A percentile compares a stretch with the other conserved stretches of the same genome.
Evolutionary conservation across 2,329 filamentous ascomycete genomes (phyloP).

Genomic region (Alternaria sp.): DNA sequence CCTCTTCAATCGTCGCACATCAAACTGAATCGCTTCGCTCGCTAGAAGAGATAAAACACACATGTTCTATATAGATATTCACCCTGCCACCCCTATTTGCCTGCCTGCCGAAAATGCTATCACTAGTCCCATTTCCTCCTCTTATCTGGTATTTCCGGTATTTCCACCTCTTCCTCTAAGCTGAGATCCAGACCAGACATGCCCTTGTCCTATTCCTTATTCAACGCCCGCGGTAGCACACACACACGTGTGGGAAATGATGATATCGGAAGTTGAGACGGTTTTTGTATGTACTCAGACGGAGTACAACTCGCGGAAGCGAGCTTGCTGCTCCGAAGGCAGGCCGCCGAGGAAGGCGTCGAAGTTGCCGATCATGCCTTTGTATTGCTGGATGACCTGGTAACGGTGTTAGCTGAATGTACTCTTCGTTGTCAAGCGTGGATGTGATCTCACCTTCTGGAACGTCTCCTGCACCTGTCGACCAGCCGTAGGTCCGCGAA

Average conservation of each 20-base stretch:
- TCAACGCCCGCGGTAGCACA: slow-evolving; percentile 35
- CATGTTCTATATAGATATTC: background rate
- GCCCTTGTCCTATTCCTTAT: slow-evolving; percentile 5
- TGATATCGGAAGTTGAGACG: slow-evolving; percentile 13
- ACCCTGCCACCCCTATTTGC: background rate
- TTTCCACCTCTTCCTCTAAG: slow-evolving; percentile 34
- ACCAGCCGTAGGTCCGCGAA: slow-evolving; percentile 60
- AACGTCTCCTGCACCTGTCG: slow-evolving; percentile 74
- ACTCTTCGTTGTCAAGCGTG: background rate
- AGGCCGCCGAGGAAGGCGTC: slow-evolving; percentile 58
- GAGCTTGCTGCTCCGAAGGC: slow-evolving; percentile 51
- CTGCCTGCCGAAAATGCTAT: background rate
- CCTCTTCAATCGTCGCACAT: background rate
- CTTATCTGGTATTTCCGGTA: slow-evolving; percentile 22
- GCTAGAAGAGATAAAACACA: background rate
- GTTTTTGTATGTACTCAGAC: slow-evolving; percentile 24
- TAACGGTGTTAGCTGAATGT: slow-evolving; percentile 19
- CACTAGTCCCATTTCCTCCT: background rate
- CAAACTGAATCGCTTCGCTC: background rate
- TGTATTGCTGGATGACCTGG: slow-evolving; percentile 61
- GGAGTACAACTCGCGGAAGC: slow-evolving; percentile 52
- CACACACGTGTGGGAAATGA: slow-evolving; percentile 14
- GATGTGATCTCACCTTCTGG: slow-evolving; percentile 58
- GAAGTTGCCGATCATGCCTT: slow-evolving; percentile 61
- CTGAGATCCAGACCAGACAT: slow-evolving; percentile 1